Evolutionary conservation across 148 eudicot species (phyloP).

Genomic region (Selenicereus undatus): DNA sequence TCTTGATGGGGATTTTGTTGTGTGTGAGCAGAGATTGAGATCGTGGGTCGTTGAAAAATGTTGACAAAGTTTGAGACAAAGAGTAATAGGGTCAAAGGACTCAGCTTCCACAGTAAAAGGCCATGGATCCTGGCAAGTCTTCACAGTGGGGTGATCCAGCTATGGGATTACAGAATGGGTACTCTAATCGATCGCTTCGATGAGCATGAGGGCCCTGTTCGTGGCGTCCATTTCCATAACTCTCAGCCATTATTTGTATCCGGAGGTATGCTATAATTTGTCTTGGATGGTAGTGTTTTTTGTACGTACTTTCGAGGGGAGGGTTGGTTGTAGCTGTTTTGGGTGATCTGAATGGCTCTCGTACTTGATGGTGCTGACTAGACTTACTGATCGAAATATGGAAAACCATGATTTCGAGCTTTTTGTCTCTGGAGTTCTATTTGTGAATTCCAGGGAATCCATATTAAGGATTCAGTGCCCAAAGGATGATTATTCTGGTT

Average conservation of each 20-base stretch:
- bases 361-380: conserved; percentile 8
- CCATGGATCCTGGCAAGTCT: conserved; percentile 99
- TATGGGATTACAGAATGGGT: conserved; percentile 96
- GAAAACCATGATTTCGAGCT: not conserved
- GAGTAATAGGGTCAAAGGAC: conserved; percentile 93
- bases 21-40: conserved; percentile 23
- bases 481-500: conserved; percentile 1
- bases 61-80: conserved; percentile 92
- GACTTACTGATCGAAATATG: not conserved
- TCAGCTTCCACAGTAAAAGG: conserved; percentile 80
- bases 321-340: not conserved
- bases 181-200: conserved; percentile 89
- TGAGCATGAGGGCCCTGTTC: conserved; percentile 96
- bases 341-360: not conserved
- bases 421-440: not conserved
- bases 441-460: not conserved
- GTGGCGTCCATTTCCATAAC: conserved; percentile 84
- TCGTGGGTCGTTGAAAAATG: conserved; percentile 42
- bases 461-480: not conserved
- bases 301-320: not conserved
- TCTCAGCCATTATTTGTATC: conserved; percentile 91
- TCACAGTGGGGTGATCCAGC: conserved; percentile 92
- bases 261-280: conserved; percentile 44
- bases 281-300: not conserved
- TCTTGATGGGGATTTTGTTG: conserved; percentile 14